Evolutionary conservation across 495 filamentous ascomycete genomes (phyloP).

Genomic region (Trypethelium eluteriae): DNA sequence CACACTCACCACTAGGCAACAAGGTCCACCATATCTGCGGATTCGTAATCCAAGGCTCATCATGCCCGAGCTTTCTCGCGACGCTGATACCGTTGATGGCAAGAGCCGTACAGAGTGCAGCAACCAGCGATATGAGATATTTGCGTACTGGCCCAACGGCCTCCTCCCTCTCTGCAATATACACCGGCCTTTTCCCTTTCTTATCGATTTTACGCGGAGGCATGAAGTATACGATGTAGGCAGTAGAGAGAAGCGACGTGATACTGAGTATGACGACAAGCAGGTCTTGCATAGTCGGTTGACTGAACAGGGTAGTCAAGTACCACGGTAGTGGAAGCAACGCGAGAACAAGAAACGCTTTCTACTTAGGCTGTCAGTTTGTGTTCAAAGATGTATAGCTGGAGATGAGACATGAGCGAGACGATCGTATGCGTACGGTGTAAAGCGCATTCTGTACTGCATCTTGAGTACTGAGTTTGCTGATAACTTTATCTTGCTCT

Average conservation of each 20-base stretch:
- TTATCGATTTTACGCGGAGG: constrained; percentile 31
- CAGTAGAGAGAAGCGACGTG: constrained; percentile 52
- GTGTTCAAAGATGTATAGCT: not conserved
- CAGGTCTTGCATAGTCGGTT: constrained; percentile 24
- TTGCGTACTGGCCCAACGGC: constrained; percentile 31
- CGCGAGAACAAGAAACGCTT: constrained; percentile 52
- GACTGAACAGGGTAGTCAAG: constrained; percentile 42
- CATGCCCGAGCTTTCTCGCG: constrained; percentile 15
- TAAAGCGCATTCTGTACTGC: constrained; percentile 51
- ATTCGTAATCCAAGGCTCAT: constrained; percentile 18
- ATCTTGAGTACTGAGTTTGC: constrained; percentile 49
- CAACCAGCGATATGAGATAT: constrained; percentile 45
- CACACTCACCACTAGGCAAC: constrained; percentile 25
- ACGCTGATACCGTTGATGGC: constrained; percentile 19
- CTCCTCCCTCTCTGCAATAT: constrained; percentile 21
- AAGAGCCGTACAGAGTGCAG: constrained; percentile 37
- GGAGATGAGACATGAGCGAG: not conserved
- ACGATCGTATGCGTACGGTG: constrained; percentile 36
- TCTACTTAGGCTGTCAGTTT: constrained; percentile 29
- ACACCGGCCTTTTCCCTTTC: constrained; percentile 20
- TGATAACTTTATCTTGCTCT: constrained; percentile 65
- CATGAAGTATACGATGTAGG: constrained; percentile 42
- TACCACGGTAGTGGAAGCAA: constrained; percentile 46
- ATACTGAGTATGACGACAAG: constrained; percentile 50
- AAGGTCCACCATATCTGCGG: constrained; percentile 13